Evolutionary conservation across 257 asterid species (phyloP).

Genomic region (Ilex asprella): DNA sequence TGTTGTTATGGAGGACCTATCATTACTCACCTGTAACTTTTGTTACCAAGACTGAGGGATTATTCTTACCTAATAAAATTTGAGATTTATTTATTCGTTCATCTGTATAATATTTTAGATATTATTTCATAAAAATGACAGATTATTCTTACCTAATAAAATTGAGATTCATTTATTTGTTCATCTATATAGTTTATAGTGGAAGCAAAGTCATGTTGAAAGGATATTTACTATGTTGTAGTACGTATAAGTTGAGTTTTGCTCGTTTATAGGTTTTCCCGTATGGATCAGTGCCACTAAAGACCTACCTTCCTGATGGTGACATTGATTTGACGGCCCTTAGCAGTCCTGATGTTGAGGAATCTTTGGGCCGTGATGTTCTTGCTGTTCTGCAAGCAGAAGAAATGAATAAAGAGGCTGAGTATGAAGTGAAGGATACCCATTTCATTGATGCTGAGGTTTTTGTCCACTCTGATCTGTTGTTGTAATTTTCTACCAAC

Average conservation of each 20-base stretch:
- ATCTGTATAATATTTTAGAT: no score
- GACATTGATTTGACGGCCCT: conserved; percentile 85
- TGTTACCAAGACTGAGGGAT: no score
- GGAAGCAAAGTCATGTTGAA: no score
- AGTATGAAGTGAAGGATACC: conserved; percentile 58
- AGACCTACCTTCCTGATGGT: conserved; percentile 91
- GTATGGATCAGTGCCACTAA: conserved; percentile 93
- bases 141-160: no score
- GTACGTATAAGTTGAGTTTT: neutral
- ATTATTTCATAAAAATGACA: no score
- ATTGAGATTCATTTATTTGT: no score
- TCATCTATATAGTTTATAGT: no score
- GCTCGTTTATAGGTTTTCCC: conserved; percentile 48
- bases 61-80: no score
- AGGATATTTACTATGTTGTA: no score
- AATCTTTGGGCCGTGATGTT: conserved; percentile 51
- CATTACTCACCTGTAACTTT: no score
- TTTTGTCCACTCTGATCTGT: neutral
- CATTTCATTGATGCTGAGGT: conserved; percentile 87
- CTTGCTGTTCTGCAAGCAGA: conserved; percentile 54
- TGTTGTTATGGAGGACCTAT: no score
- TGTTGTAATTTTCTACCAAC: neutral
- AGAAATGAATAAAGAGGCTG: conserved; percentile 52
- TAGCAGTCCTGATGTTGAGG: conserved; percentile 40
- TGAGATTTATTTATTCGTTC: no score